These are phyloP conservation scores for Sindora glabra DNA, from an alignment of 306 rosid genomes.

Conservation along the genomic window DNA sequence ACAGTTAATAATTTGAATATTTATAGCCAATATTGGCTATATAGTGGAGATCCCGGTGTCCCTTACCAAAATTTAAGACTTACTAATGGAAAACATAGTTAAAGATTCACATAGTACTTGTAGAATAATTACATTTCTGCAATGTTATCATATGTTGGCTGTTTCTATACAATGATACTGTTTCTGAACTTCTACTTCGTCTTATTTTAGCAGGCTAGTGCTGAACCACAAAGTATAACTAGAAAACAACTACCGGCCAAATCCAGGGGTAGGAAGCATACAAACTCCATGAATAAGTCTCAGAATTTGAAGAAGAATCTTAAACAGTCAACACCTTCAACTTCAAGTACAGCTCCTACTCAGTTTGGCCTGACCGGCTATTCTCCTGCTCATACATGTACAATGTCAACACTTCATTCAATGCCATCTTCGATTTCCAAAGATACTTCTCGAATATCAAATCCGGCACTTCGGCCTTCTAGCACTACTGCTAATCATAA, in stretches of 20 bases:
- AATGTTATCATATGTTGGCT: not conserved
- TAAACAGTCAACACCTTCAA: conserved; percentile 16
- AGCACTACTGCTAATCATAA: conserved; percentile 21
- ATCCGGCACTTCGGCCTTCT: conserved; percentile 19
- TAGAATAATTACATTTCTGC: not conserved
- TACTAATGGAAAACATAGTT: too few relatives aligned
- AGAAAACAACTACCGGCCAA: conserved; percentile 29
- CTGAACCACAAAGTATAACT: conserved; percentile 27
- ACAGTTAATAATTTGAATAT: not conserved
- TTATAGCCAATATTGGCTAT: not conserved
- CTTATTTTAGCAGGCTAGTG: conserved; percentile 32
- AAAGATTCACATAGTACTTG: too few relatives aligned
- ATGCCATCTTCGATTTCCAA: conserved; percentile 31
- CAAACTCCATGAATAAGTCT: conserved; percentile 23
- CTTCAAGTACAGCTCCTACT: conserved; percentile 25
- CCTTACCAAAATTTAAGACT: too few relatives aligned
- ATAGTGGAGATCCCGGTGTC: not conserved
- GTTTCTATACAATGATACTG: not conserved
- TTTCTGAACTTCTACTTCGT: conserved; percentile 1
- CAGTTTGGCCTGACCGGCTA: conserved; percentile 46
- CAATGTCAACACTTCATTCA: conserved; percentile 43
- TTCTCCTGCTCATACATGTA: conserved; percentile 29
- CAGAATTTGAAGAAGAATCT: conserved; percentile 11
- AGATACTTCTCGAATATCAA: conserved; percentile 21
- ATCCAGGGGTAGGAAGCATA: conserved; percentile 42